Conservation (phyloP, 2,329 filamentous ascomycete species). For the Pseudocercospora crystallina region DNA sequence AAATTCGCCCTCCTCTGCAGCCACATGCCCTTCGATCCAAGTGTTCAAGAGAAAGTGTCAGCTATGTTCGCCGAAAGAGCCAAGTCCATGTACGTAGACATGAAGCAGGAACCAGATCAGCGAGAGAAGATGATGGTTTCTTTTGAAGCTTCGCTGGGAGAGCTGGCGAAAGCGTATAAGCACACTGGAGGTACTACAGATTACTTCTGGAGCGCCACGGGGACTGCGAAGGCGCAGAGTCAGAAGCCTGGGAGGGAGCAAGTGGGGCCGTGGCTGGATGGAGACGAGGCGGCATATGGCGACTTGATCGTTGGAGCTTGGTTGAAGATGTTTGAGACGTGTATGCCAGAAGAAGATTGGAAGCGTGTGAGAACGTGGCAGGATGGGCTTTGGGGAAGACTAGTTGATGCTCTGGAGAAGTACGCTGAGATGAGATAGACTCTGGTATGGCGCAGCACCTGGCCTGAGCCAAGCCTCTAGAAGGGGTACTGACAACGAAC, state of each 20-base stretch:
- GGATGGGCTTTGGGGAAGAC: constrained; percentile 49
- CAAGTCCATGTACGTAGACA: constrained; percentile 37
- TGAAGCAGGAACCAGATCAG: constrained; percentile 38
- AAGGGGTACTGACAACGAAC: too few species aligned
- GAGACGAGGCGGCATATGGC: constrained; percentile 49
- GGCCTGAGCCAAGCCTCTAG: too few species aligned
- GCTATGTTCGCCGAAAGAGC: constrained; percentile 53
- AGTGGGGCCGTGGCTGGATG: constrained; percentile 52
- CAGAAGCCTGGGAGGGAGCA: constrained; percentile 20
- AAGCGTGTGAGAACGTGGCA: constrained; percentile 51
- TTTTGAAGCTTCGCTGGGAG: constrained; percentile 45
- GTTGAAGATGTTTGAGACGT: constrained; percentile 49
- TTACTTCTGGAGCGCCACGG: constrained; percentile 21
- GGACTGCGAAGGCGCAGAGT: constrained; percentile 19
- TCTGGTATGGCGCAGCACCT: too few species aligned
- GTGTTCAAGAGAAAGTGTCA: constrained; percentile 45
- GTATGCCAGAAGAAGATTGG: constrained; percentile 51
- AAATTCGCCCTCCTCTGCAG: constrained; percentile 44
- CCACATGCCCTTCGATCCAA: constrained; percentile 54
- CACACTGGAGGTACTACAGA: constrained; percentile 35
- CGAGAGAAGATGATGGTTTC: constrained; percentile 41
- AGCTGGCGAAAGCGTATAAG: constrained; percentile 44
- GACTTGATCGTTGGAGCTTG: constrained; percentile 60
- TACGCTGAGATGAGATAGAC: constrained; percentile 26
- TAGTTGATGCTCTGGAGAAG: constrained; percentile 46